These are phyloP conservation scores for Termitomyces sp. DNA, from an alignment of 768 basidiomycete genomes.

Conservation along the genomic window DNA sequence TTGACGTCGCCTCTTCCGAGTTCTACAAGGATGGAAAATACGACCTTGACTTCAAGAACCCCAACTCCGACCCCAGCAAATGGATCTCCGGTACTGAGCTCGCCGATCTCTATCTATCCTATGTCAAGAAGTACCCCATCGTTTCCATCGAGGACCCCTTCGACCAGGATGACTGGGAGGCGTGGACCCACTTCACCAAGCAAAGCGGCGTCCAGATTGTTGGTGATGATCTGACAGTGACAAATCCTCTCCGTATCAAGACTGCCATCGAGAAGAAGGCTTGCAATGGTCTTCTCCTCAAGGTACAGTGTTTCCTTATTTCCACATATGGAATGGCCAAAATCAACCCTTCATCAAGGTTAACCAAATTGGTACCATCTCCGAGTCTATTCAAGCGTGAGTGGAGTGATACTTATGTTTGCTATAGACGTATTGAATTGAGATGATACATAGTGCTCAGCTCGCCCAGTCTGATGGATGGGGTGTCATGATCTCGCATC, in stretches of 20 bases:
- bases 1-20: conserved; percentile 98
- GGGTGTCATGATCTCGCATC: conserved; percentile 99
- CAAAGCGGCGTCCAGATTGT: conserved; percentile 83
- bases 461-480: conserved; percentile 93
- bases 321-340: not conserved
- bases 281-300: conserved; percentile 96
- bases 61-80: conserved; percentile 96
- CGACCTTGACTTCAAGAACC: conserved; percentile 98
- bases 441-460: conserved; percentile 64
- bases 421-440: not conserved
- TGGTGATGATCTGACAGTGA: conserved; percentile 96
- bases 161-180: conserved; percentile 99
- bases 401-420: conserved; percentile 24
- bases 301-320: conserved; percentile 38
- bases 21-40: conserved; percentile 99
- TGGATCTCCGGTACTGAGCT: conserved; percentile 93
- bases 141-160: conserved; percentile 97
- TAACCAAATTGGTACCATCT: conserved; percentile 99
- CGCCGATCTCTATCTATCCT: conserved; percentile 84
- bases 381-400: conserved; percentile 97
- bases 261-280: conserved; percentile 99
- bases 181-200: conserved; percentile 89
- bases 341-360: conserved; percentile 38
- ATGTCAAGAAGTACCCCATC: conserved; percentile 92
- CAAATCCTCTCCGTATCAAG: conserved; percentile 95